These are phyloP conservation scores for Lactarius hengduanensis DNA, from an alignment of 768 basidiomycete species.

Conservation along the genomic window DNA sequence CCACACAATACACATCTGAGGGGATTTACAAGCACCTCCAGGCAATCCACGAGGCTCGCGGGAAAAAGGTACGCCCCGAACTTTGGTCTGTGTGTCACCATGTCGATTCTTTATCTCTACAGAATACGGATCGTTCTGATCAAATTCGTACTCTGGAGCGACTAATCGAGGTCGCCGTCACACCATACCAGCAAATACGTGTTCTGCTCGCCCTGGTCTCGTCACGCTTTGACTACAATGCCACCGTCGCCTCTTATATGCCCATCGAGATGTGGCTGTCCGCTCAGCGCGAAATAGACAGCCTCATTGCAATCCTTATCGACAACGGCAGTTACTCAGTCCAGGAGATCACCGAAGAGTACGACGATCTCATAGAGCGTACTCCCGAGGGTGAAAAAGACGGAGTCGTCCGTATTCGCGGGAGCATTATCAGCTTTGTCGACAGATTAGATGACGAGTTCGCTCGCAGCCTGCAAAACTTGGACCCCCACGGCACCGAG, in stretches of 20 bases:
- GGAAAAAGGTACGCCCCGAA: conserved; percentile 74
- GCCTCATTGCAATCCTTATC: conserved; percentile 77
- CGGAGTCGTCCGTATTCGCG: conserved; percentile 83
- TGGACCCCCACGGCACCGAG: conserved; percentile 98
- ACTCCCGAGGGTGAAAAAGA: conserved; percentile 66
- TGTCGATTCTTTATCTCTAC: not conserved
- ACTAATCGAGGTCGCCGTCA: conserved; percentile 79
- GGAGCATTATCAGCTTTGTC: conserved; percentile 93
- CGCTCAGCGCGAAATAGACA: conserved; percentile 86
- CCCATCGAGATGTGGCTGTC: conserved; percentile 88
- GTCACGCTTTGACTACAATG: conserved; percentile 96
- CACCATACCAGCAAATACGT: conserved; percentile 90
- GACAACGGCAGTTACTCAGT: conserved; percentile 74
- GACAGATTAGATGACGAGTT: conserved; percentile 98
- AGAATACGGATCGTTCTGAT: conserved; percentile 97
- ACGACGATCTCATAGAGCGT: conserved; percentile 87
- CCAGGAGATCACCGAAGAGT: conserved; percentile 84
- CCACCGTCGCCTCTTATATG: conserved; percentile 82
- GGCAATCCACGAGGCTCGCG: conserved; percentile 88
- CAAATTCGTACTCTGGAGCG: conserved; percentile 91
- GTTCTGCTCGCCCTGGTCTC: conserved; percentile 92
- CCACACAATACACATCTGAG: conserved; percentile 77
- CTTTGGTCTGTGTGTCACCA: not conserved
- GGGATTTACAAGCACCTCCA: conserved; percentile 91
- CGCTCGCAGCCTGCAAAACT: conserved; percentile 94